Base-by-base conservation (phyloP, 371 early-diverging fungal species). In the Mortierella sp. region DNA sequence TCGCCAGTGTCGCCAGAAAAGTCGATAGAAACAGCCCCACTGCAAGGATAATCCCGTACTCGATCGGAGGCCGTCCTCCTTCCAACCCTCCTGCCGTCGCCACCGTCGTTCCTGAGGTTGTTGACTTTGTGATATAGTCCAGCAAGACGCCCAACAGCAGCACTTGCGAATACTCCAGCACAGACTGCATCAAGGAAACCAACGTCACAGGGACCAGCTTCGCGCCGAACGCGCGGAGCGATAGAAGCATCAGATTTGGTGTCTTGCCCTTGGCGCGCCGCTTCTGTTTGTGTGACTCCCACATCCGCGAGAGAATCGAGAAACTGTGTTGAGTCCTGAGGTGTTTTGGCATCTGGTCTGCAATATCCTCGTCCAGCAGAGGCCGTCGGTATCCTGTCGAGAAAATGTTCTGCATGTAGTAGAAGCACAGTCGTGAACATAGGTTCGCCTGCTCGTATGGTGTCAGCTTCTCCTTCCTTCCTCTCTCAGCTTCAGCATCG, bases 371-470 rank as follows among this genome's bases (percentile, higher is more conserved):
- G 5, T 71, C 72, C 24, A 69, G 26, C 10, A 86, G 34, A 0
- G 75, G 74, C 1, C 55, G 75, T 11, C 81, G 74, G 37, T 72
- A 86, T 4, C 86, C 86, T 1, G 26, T 50, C 9, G 77, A 73
- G 31, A 86, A 74, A 48, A 77, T 50, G 19, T 43, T 55, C 37
- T 86, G 82, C 69, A 86, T 16, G 59, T 73, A 86, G 31, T 81
- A 69, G 74, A 86, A 86, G 54, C 53, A 69, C 37, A 81, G 46
- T 2, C 86, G 77, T 24, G 86, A 86, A 43, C 81, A 77, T 31
- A 81, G 19, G 55, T 86, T 86, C 72, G 86, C 28, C 21, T 57
- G 77, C 34, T 86, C 86, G 44, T 81, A 86, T 5, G 79, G 70
- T 4, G 86, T 81, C 9, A 79, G 54, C 14, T 70, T 71, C 24